These are phyloP conservation scores for Leishmania amazonensis DNA, from an alignment of 208 protist species.

Conservation along the genomic window DNA sequence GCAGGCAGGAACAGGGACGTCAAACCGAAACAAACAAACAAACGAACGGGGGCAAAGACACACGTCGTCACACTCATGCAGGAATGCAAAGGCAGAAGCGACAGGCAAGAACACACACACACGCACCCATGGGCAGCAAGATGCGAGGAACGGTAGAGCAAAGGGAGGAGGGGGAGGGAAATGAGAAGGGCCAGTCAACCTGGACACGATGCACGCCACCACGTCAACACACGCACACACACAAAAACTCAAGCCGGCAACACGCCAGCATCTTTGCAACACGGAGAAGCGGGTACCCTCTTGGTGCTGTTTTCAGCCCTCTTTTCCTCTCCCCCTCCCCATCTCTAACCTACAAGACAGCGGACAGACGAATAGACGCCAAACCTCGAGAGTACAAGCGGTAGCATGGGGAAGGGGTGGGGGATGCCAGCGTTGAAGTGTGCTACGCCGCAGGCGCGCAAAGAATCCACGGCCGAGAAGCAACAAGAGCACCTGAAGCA, in stretches of 20 bases:
- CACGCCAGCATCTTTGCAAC: neutral
- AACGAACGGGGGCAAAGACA: neutral
- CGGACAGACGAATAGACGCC: neutral
- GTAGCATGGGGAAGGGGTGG: neutral
- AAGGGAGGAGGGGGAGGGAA: neutral
- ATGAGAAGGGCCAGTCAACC: neutral
- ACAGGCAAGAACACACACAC: neutral
- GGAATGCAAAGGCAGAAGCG: neutral
- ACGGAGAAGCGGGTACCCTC: neutral
- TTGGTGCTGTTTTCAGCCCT: neutral
- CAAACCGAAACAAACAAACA: neutral
- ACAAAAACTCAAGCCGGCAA: neutral
- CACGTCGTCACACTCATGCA: neutral
- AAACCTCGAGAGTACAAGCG: neutral
- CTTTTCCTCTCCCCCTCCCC: neutral
- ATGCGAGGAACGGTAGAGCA: neutral
- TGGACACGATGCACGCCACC: neutral
- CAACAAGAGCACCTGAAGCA: slow-evolving; percentile 8
- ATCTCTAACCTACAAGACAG: neutral
- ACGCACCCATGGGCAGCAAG: too few species aligned
- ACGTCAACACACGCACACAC: neutral
- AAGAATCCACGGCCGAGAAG: neutral
- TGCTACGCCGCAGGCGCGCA: neutral
- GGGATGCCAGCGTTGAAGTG: neutral
- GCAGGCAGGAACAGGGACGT: neutral